Conservation (phyloP, 495 filamentous ascomycete species). For the Hyphodiscus hymeniophilus region DNA sequence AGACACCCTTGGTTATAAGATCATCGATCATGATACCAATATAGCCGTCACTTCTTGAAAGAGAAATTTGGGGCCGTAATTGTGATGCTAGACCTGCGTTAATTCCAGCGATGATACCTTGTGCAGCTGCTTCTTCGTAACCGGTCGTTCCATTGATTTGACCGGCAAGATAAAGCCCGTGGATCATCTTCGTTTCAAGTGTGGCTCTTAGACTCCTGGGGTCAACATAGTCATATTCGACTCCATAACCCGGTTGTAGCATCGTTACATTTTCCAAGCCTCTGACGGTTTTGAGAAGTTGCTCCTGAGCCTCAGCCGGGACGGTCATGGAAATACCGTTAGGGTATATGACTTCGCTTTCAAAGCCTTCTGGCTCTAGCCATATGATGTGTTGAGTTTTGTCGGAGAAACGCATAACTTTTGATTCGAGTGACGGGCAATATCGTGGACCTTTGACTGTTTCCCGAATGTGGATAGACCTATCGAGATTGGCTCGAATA, state of each 20-base stretch:
- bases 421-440: slow-evolving; percentile 91
- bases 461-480: slow-evolving; percentile 92
- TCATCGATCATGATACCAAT: slow-evolving; percentile 99
- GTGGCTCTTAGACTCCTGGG: slow-evolving; percentile 79
- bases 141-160: slow-evolving; percentile 98
- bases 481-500: slow-evolving; percentile 77
- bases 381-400: slow-evolving; percentile 81
- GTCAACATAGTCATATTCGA: slow-evolving; percentile 98
- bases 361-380: slow-evolving; percentile 94
- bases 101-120: slow-evolving; percentile 86
- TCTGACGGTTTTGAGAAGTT: slow-evolving; percentile 71
- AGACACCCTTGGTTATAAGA: slow-evolving; percentile 92
- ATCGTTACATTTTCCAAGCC: slow-evolving; percentile 87
- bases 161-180: slow-evolving; percentile 84
- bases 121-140: slow-evolving; percentile 93
- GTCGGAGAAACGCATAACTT: slow-evolving; percentile 78
- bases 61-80: slow-evolving; percentile 49
- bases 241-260: slow-evolving; percentile 94
- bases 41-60: slow-evolving; percentile 84
- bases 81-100: slow-evolving; percentile 81
- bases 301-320: slow-evolving; percentile 74
- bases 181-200: slow-evolving; percentile 87
- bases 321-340: slow-evolving; percentile 98
- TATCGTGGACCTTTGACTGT: slow-evolving; percentile 91
- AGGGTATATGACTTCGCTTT: slow-evolving; percentile 86